phyloP scores from a whole-genome alignment of 1,139 yeast species.

The Spencermartinsiella ligniputridi region DNA sequence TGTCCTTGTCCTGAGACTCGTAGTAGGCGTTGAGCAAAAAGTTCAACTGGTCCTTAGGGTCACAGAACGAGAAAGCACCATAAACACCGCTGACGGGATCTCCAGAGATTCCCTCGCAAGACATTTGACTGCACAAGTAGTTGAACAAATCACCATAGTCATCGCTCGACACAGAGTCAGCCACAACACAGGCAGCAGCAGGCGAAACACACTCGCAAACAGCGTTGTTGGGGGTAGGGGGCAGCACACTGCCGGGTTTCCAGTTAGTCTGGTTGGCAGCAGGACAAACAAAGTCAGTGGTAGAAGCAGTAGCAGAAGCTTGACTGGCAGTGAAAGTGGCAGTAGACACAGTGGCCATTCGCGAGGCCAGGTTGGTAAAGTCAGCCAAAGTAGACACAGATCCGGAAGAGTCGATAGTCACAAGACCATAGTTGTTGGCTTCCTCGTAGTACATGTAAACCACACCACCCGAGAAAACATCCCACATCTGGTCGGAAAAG shows the following conservation, averaged over 20 bases:
- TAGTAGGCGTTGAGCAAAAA: slow-evolving; percentile 59
- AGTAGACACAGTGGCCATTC: slow-evolving; percentile 53
- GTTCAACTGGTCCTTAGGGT: slow-evolving; percentile 56
- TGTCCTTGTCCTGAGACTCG: slow-evolving; percentile 36
- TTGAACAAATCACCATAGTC: slow-evolving; percentile 55
- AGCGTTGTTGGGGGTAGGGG: slow-evolving; percentile 63
- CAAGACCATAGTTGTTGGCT: slow-evolving; percentile 84
- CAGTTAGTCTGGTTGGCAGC: slow-evolving; percentile 44
- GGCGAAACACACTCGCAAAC: slow-evolving; percentile 54
- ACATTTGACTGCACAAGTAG: slow-evolving; percentile 42
- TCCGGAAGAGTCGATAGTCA: slow-evolving; percentile 55
- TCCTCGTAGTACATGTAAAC: slow-evolving; percentile 92
- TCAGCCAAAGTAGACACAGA: slow-evolving; percentile 59
- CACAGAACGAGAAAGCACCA: slow-evolving; percentile 60
- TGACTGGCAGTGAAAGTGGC: slow-evolving; percentile 51
- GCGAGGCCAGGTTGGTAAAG: slow-evolving; percentile 47
- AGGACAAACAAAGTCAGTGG: slow-evolving; percentile 50
- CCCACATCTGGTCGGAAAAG: slow-evolving; percentile 56
- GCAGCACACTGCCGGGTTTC: slow-evolving; percentile 53
- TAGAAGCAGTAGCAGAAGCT: slow-evolving; percentile 43
- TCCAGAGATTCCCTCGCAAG: slow-evolving; percentile 48
- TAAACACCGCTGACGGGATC: slow-evolving; percentile 65
- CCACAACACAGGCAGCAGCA: slow-evolving; percentile 50
- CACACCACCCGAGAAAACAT: slow-evolving; percentile 87
- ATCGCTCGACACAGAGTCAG: slow-evolving; percentile 39